Conservation (phyloP, 352 stramenopile species). For the Globisporangium camurandrum region DNA sequence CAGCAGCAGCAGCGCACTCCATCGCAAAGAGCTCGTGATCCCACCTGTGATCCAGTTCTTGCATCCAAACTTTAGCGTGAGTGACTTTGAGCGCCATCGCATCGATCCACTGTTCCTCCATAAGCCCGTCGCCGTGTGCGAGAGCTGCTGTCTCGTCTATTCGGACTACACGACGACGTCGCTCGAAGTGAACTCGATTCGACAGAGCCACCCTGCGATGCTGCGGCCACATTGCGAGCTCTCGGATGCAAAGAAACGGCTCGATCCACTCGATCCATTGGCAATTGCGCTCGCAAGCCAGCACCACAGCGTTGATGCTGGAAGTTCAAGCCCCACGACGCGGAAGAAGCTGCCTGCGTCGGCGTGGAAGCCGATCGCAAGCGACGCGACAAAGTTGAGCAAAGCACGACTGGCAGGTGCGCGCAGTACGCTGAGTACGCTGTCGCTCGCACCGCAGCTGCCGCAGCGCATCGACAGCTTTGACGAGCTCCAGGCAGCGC, state of each 20-base stretch:
- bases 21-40: slow-evolving; percentile 65
- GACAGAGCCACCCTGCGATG: slow-evolving; percentile 53
- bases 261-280: slow-evolving; percentile 35
- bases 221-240: slow-evolving; percentile 50
- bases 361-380: slow-evolving; percentile 50
- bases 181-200: slow-evolving; percentile 65
- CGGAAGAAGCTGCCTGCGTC: slow-evolving; percentile 36
- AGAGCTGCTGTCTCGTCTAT: slow-evolving; percentile 92
- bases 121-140: slow-evolving; percentile 88
- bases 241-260: slow-evolving; percentile 29
- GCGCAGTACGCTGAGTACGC: slow-evolving; percentile 20
- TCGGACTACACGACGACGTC: slow-evolving; percentile 77
- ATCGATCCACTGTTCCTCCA: slow-evolving; percentile 93
- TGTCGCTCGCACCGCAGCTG: slow-evolving; percentile 40
- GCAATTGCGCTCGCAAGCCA: slow-evolving; percentile 3
- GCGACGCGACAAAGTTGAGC: background rate
- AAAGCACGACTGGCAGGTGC: slow-evolving; percentile 1
- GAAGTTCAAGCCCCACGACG: background rate
- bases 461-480: slow-evolving; percentile 57
- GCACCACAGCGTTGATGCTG: background rate
- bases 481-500: slow-evolving; percentile 25
- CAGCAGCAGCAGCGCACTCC: slow-evolving; percentile 3
- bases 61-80: slow-evolving; percentile 76
- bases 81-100: slow-evolving; percentile 86
- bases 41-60: slow-evolving; percentile 90